A percentile compares a stretch with the other conserved stretches of the same genome.
Evolutionary conservation across 768 basidiomycete genomes (phyloP).

Genomic region (Suillus alpinus): DNA sequence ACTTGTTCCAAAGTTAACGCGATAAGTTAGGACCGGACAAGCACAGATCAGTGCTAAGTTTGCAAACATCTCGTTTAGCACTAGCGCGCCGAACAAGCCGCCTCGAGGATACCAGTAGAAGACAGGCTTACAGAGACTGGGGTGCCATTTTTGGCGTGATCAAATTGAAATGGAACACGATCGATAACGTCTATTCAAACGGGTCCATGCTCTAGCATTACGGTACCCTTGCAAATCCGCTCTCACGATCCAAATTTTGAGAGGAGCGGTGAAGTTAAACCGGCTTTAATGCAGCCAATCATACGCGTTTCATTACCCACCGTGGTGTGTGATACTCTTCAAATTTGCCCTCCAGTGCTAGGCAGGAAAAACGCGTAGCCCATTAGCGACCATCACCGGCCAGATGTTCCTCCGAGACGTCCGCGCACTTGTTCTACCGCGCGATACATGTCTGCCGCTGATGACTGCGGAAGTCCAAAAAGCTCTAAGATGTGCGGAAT

Average conservation of each 20-base stretch:
- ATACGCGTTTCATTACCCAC: constrained; percentile 13
- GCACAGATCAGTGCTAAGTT: not conserved
- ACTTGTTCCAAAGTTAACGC: not conserved
- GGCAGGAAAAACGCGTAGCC: not conserved
- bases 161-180: not conserved
- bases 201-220: not conserved
- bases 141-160: not conserved
- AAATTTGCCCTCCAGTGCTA: not conserved
- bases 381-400: constrained; percentile 1
- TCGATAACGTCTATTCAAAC: not conserved
- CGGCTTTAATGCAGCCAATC: constrained; percentile 10
- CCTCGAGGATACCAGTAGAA: not conserved
- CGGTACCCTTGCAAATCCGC: not conserved
- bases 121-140: not conserved
- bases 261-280: not conserved
- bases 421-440: constrained; percentile 58
- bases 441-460: constrained; percentile 53
- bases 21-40: not conserved
- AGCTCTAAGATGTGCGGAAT: constrained; percentile 48
- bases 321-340: not conserved
- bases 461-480: constrained; percentile 44
- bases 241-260: not conserved
- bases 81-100: not conserved
- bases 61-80: not conserved
- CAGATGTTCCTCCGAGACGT: constrained; percentile 23